Evolutionary conservation across 2,329 filamentous ascomycete species (phyloP).

Genomic region (Podosphaera fusca): DNA sequence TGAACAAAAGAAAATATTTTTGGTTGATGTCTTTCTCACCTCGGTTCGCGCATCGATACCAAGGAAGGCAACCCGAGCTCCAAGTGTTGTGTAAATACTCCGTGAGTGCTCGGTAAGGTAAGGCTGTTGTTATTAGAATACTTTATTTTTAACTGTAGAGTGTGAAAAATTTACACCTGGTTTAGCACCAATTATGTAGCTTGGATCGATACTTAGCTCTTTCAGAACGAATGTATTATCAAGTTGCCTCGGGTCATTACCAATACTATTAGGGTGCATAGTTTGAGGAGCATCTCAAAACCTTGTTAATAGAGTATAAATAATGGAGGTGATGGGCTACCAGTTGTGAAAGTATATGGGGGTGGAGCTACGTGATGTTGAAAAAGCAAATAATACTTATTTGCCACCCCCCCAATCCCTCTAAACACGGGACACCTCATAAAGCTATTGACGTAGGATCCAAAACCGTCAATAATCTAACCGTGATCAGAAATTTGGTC

Average conservation of each 20-base stretch:
- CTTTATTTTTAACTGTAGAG: not conserved
- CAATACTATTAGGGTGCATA: constrained; percentile 31
- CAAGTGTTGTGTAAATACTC: constrained; percentile 67
- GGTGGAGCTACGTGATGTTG: constrained; percentile 84
- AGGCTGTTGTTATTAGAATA: constrained; percentile 23
- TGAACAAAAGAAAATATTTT: not conserved
- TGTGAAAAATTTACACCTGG: constrained; percentile 23
- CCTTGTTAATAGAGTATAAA: constrained; percentile 4
- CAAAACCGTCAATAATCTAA: constrained; percentile 65
- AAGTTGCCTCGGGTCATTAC: constrained; percentile 45
- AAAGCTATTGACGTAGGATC: constrained; percentile 81
- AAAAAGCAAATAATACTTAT: constrained; percentile 97
- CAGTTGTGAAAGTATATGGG: constrained; percentile 63
- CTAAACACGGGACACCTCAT: constrained; percentile 85
- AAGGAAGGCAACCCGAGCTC: constrained; percentile 61
- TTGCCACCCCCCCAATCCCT: constrained; percentile 73
- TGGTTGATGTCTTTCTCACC: constrained; percentile 3
- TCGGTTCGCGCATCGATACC: constrained; percentile 88
- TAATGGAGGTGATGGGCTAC: constrained; percentile 19
- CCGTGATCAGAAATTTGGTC: not conserved
- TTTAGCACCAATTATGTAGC: constrained; percentile 39
- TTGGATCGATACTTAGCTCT: constrained; percentile 35
- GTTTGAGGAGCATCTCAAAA: constrained; percentile 29
- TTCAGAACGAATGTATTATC: constrained; percentile 49
- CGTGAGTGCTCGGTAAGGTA: constrained; percentile 78